Conservation (phyloP, 2,329 filamentous ascomycete species). For the Aureobasidium musti region DNA sequence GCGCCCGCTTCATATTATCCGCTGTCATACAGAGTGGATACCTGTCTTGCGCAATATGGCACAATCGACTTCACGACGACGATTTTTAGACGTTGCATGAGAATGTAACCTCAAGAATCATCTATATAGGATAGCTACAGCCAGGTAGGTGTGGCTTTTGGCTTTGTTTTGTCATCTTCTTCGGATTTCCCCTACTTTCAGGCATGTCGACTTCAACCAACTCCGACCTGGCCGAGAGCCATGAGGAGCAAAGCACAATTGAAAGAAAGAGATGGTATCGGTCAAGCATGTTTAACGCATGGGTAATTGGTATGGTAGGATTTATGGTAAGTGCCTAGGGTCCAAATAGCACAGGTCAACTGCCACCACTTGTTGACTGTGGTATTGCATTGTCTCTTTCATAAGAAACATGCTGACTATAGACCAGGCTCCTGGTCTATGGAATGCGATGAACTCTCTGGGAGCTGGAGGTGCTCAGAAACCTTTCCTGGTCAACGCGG, state of each 20-base stretch:
- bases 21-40: constrained; percentile 16
- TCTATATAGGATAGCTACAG: not conserved
- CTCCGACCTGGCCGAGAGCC: constrained; percentile 1
- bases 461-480: constrained; percentile 57
- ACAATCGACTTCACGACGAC: not conserved
- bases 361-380: no score
- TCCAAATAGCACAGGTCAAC: no score
- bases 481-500: constrained; percentile 56
- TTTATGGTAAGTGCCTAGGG: constrained; percentile 42
- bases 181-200: not conserved
- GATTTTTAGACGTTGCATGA: no score
- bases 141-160: not conserved
- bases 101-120: not conserved
- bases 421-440: constrained; percentile 49
- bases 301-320: constrained; percentile 56
- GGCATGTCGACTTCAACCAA: constrained; percentile 9
- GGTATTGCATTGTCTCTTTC: not conserved
- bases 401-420: not conserved
- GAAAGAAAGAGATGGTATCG: constrained; percentile 50
- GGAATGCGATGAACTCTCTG: constrained; percentile 59
- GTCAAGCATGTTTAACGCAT: constrained; percentile 53
- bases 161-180: not conserved
- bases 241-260: not conserved
- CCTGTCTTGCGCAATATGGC: constrained; percentile 16
- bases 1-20: constrained; percentile 3